These are phyloP conservation scores for Colletotrichum sp. DNA, from an alignment of 2,329 filamentous ascomycete species.

Conservation along the genomic window DNA sequence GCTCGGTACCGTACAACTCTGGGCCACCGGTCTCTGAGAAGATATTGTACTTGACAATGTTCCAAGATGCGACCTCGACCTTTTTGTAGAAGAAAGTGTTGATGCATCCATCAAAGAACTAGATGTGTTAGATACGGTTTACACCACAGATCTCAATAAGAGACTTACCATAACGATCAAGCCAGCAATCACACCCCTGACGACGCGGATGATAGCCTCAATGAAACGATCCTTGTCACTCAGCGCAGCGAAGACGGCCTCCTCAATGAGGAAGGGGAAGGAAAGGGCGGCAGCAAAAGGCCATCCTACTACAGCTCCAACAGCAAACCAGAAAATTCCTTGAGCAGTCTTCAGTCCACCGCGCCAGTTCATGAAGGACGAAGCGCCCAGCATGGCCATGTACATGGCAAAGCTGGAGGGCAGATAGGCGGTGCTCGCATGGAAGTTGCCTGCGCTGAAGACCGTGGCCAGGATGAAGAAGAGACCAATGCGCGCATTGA, in stretches of 20 bases:
- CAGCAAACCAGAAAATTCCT: slow-evolving; percentile 90
- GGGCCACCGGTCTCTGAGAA: slow-evolving; percentile 84
- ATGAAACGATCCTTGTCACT: slow-evolving; percentile 64
- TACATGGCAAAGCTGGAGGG: slow-evolving; percentile 99
- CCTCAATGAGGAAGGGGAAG: slow-evolving; percentile 81
- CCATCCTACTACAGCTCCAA: slow-evolving; percentile 89
- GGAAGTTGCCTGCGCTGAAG: slow-evolving; percentile 90
- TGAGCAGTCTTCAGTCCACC: slow-evolving; percentile 79
- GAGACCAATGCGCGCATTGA: slow-evolving; percentile 84
- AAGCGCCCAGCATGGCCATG: slow-evolving; percentile 81
- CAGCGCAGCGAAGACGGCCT: slow-evolving; percentile 63
- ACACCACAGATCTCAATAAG: neutral
- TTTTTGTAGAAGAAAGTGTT: slow-evolving; percentile 89
- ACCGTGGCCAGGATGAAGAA: slow-evolving; percentile 81
- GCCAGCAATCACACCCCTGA: slow-evolving; percentile 71
- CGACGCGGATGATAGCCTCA: slow-evolving; percentile 64
- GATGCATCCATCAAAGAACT: slow-evolving; percentile 73
- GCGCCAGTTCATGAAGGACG: slow-evolving; percentile 90
- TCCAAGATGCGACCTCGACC: slow-evolving; percentile 79
- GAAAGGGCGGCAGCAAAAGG: slow-evolving; percentile 88
- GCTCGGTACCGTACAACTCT: slow-evolving; percentile 92
- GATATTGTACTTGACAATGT: slow-evolving; percentile 95
- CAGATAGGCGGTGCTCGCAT: slow-evolving; percentile 84
- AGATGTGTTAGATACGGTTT: slow-evolving; percentile 14
- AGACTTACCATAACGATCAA: slow-evolving; percentile 71